Conservation (phyloP, 139 green algal species). For the Closterium sp. region DNA sequence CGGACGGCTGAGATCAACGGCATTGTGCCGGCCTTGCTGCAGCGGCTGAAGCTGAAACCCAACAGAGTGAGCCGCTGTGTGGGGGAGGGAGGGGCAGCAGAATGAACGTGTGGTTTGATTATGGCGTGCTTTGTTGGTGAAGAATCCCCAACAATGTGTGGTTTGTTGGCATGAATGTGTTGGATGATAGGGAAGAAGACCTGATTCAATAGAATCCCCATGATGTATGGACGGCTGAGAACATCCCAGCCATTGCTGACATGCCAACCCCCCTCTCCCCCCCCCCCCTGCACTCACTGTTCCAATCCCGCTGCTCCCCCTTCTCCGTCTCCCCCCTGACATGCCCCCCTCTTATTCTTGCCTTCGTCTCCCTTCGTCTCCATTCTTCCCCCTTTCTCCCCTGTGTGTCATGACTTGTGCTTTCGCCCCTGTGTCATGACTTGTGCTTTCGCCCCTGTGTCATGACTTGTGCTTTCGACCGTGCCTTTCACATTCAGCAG, state of each 20-base stretch:
- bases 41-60: slow-evolving; percentile 90
- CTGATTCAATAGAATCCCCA: too few species aligned
- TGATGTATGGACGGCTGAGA: too few species aligned
- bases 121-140: too few species aligned
- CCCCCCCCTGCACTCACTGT: too few species aligned
- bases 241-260: too few species aligned
- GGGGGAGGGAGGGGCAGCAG: neutral
- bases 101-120: neutral
- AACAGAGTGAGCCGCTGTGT: slow-evolving; percentile 55
- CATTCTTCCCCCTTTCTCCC: neutral
- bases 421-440: neutral
- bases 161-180: too few species aligned
- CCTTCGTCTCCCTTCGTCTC: neutral
- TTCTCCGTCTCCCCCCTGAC: too few species aligned
- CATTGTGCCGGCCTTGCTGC: slow-evolving; percentile 74
- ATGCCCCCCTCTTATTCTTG: neutral
- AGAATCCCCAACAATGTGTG: too few species aligned
- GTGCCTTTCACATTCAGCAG: slow-evolving; percentile 57
- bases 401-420: neutral
- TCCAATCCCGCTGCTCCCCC: too few species aligned
- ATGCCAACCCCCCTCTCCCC: too few species aligned
- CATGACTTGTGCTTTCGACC: neutral
- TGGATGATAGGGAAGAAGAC: too few species aligned
- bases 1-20: slow-evolving; percentile 43
- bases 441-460: neutral